Conservation (phyloP, 495 filamentous ascomycete genomes). For the Aspergillus campestris region DNA sequence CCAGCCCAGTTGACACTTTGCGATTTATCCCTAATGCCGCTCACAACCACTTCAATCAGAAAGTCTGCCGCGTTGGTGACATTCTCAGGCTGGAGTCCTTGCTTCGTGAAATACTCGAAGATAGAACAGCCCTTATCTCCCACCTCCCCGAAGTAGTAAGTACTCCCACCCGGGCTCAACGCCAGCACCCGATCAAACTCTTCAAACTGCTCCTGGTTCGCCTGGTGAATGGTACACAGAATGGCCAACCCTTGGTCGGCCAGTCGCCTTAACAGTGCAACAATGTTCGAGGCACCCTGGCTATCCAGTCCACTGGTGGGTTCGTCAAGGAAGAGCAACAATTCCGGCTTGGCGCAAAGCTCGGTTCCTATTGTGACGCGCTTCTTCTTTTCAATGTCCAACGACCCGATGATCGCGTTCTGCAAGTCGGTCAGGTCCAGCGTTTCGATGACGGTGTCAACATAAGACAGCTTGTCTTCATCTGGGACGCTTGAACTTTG, state of each 20-base stretch:
- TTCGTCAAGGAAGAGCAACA: constrained; percentile 67
- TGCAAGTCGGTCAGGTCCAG: constrained; percentile 77
- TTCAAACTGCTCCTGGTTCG: constrained; percentile 76
- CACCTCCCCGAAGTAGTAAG: constrained; percentile 63
- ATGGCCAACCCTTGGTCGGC: constrained; percentile 58
- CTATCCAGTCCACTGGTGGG: constrained; percentile 67
- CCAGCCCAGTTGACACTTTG: constrained; percentile 65
- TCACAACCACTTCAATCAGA: constrained; percentile 83
- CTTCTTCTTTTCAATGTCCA: constrained; percentile 56
- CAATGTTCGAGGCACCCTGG: constrained; percentile 65
- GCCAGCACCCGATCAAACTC: constrained; percentile 67
- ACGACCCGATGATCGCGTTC: constrained; percentile 71
- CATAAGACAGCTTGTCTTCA: constrained; percentile 72
- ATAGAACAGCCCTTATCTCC: constrained; percentile 43
- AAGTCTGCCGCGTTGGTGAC: constrained; percentile 73
- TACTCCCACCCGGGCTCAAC: constrained; percentile 54
- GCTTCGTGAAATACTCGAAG: constrained; percentile 44
- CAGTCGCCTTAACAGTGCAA: constrained; percentile 62
- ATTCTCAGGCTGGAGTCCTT: constrained; percentile 28
- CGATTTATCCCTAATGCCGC: constrained; percentile 56
- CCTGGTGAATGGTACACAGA: constrained; percentile 59
- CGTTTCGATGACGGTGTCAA: constrained; percentile 69
- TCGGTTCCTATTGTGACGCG: constrained; percentile 76
- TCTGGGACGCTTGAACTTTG: constrained; percentile 59
- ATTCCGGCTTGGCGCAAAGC: constrained; percentile 63